Base-by-base conservation (phyloP, 495 filamentous ascomycete species). In the Aspergillus nidulans region DNA sequence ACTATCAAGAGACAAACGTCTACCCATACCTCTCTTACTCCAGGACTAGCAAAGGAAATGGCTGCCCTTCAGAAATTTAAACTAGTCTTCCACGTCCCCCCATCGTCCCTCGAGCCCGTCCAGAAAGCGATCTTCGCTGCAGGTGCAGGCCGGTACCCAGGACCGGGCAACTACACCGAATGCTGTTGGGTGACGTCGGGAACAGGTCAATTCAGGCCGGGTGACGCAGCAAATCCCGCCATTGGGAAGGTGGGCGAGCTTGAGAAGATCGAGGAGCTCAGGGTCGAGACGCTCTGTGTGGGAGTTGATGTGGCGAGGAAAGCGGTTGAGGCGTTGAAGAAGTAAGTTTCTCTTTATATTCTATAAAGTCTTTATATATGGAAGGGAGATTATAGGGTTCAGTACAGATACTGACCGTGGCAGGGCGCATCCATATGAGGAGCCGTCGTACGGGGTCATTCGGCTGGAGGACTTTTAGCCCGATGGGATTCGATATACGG, bases 101-200 rank as follows among this genome's bases (percentile, higher is more conserved):
- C 63, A 0, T 36, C 72, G 9, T 63, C 75, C 9, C 68, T 85
- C 39, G 60, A 75, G 28, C 63, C 69, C 13, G 76, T 76, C 66
- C 87, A 88, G 61, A 49, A 68, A 0, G 85, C 84, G 46, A 75
- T 88, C 52, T 88, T 88, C 61, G 74, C 75, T 16, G 79, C 84
- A 0, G 85, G 85, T 12, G 85, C 82, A 3, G 85, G 86, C 1
- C 69, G 73, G 4, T 84, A 80, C 57, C 83, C 83, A 1, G 77
- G 76, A 0, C 57, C 52, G 3, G 81, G 80, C 20, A 78, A 80
- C 55, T 89, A 88, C 70, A 83, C 76, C 4, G 77, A 87, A 53
- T 82, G 76, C 66, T 79, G 79, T 63, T 89, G 75, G 66, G 74
- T 76, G 13, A 62, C 72, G 3, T 56, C 70, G 6, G 85, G 84